phyloP scores from a whole-genome alignment of 2,329 filamentous ascomycete species.

The Sarocladium kiliense region DNA sequence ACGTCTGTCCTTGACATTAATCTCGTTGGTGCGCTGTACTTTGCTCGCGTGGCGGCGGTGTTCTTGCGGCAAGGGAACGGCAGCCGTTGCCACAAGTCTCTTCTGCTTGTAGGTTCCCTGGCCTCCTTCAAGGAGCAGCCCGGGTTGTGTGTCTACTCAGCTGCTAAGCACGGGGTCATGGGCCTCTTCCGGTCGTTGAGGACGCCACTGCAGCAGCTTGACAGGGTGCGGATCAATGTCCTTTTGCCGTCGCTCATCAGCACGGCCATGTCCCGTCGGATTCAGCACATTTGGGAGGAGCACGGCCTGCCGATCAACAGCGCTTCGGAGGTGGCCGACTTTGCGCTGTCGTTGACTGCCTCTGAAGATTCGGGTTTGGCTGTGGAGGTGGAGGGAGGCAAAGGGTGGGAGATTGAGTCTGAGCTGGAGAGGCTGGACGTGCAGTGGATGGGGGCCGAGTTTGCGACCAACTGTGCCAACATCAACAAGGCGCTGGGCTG shows the following conservation, averaged over 20 bases:
- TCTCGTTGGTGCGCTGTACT: background rate
- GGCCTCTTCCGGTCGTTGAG: background rate
- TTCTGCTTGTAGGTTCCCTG: background rate
- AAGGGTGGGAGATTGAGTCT: background rate
- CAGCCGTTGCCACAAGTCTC: background rate
- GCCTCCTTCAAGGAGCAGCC: background rate
- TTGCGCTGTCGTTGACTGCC: background rate
- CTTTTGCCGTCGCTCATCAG: background rate
- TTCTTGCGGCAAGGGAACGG: background rate
- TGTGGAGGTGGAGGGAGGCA: background rate
- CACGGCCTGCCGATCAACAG: background rate
- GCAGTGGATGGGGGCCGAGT: background rate
- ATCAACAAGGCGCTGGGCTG: too few species aligned
- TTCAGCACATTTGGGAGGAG: background rate
- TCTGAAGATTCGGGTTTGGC: background rate
- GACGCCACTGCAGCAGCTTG: background rate
- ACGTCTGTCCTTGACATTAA: background rate
- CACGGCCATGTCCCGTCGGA: background rate
- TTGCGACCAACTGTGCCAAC: too few species aligned
- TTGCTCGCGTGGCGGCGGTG: background rate
- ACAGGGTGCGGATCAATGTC: background rate
- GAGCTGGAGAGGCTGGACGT: background rate
- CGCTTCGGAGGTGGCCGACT: background rate
- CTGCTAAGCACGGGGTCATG: background rate
- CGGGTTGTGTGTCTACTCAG: background rate